A percentile compares a stretch with the other conserved stretches of the same genome.
Evolutionary conservation across 129 eudicot species (phyloP).

Genomic region (Flaveria robusta): DNA sequence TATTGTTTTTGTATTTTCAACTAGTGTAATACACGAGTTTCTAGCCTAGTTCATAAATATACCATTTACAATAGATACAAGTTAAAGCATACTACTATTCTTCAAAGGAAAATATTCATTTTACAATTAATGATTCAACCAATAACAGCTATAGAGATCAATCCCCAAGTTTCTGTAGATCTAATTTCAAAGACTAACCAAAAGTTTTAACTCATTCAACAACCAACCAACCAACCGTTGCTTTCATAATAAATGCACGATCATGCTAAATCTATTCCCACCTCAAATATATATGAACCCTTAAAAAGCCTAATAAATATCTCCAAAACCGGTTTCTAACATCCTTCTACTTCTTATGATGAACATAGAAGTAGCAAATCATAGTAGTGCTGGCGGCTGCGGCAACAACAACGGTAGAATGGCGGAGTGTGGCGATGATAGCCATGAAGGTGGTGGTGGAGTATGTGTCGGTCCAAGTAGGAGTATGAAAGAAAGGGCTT

Average conservation of each 20-base stretch:
- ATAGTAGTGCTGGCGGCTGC: conserved; percentile 29
- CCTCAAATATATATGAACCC: conserved; percentile 15
- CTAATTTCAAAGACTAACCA: conserved; percentile 7
- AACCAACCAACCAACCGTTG: conserved; percentile 33
- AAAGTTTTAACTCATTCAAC: conserved; percentile 25
- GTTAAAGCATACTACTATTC: not conserved
- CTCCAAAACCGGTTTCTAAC: not conserved
- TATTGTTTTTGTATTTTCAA: too few species aligned
- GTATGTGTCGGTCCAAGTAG: conserved; percentile 12
- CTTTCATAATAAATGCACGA: conserved; percentile 37
- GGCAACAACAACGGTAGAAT: not conserved
- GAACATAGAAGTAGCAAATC: conserved; percentile 56
- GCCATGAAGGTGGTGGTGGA: conserved; percentile 28
- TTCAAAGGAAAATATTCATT: not conserved
- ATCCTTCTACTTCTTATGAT: conserved; percentile 15
- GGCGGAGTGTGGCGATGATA: conserved; percentile 34
- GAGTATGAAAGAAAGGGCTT: conserved; percentile 27
- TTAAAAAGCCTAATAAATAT: conserved; percentile 10
- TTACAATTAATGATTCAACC: conserved; percentile 19
- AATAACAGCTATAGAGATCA: not conserved
- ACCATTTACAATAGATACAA: not conserved
- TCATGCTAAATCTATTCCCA: conserved; percentile 22
- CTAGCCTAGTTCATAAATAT: too few species aligned
- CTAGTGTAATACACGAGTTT: too few species aligned
- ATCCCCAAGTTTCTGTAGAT: not conserved